These are phyloP conservation scores for Chaetoscypha palmicola DNA, from an alignment of 2,329 filamentous ascomycete genomes.

Conservation along the genomic window DNA sequence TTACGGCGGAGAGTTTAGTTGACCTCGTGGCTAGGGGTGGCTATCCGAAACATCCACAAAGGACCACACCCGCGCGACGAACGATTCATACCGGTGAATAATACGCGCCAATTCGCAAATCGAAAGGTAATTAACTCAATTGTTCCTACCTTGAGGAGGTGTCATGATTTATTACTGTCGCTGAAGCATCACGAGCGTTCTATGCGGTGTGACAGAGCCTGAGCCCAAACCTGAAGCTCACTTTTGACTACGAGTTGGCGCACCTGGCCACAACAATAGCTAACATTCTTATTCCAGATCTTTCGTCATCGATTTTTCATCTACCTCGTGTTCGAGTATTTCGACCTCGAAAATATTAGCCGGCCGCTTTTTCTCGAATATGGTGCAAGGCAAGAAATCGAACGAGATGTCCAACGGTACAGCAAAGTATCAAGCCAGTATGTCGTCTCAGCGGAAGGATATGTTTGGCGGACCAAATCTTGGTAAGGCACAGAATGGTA, in stretches of 20 bases:
- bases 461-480: constrained; percentile 42
- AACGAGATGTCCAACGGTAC: constrained; percentile 38
- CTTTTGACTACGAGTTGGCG: neutral
- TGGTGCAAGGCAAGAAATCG: constrained; percentile 47
- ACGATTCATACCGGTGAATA: constrained; percentile 9
- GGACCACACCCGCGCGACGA: constrained; percentile 17
- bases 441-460: constrained; percentile 57
- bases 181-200: neutral
- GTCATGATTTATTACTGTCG: neutral
- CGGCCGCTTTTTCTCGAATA: constrained; percentile 38
- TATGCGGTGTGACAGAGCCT: constrained; percentile 4
- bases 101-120: constrained; percentile 13
- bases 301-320: neutral
- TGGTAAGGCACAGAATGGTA: constrained; percentile 49
- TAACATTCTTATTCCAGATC: constrained; percentile 1
- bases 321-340: neutral
- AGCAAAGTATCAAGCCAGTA: constrained; percentile 40
- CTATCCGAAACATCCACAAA: constrained; percentile 14
- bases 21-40: constrained; percentile 19
- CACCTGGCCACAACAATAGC: neutral
- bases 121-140: constrained; percentile 12
- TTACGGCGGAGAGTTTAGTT: constrained; percentile 13
- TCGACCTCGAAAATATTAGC: constrained; percentile 3
- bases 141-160: neutral
- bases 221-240: neutral